Conservation (phyloP, 192 early-diverging fungal species). For the Umbelopsis ramanniana region DNA sequence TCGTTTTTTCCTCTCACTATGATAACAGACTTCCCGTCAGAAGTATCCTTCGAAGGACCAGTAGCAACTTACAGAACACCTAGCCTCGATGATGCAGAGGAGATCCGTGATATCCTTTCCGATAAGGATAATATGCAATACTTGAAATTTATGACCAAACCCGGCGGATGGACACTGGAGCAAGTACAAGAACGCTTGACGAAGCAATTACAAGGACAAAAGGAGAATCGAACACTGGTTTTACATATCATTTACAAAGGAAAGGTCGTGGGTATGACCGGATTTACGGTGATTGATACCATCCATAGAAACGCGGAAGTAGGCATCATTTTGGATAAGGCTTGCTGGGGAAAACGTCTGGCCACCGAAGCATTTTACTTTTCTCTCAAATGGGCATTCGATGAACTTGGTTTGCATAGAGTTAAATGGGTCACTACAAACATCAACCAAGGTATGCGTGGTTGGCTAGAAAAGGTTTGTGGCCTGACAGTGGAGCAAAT, state of each 20-base stretch:
- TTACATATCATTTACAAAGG: conserved; percentile 1
- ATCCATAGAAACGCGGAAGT: conserved; percentile 5
- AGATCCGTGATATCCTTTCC: not conserved
- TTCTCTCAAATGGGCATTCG: conserved; percentile 21
- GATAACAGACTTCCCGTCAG: not conserved
- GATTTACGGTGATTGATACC: conserved; percentile 17
- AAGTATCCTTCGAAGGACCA: not conserved
- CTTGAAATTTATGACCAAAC: conserved; percentile 16
- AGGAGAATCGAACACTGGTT: not conserved
- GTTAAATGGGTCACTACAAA: conserved; percentile 7
- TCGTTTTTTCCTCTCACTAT: not conserved
- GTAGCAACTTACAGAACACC: not conserved
- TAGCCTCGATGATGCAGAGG: not conserved
- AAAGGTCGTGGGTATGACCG: conserved; percentile 7
- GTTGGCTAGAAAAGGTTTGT: conserved; percentile 18
- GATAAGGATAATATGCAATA: conserved; percentile 7
- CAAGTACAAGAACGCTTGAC: conserved; percentile 5
- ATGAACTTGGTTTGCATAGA: conserved; percentile 24
- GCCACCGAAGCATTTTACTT: conserved; percentile 25
- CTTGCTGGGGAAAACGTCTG: conserved; percentile 9
- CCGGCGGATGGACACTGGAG: conserved; percentile 5
- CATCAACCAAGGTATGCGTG: conserved; percentile 20
- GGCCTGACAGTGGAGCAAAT: conserved; percentile 7
- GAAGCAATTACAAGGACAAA: not conserved
- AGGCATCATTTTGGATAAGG: conserved; percentile 23